A percentile compares a stretch with the other conserved stretches of the same genome.
phyloP scores from a whole-genome alignment of 352 stramenopile genomes.

The Phytophthora syringae region DNA sequence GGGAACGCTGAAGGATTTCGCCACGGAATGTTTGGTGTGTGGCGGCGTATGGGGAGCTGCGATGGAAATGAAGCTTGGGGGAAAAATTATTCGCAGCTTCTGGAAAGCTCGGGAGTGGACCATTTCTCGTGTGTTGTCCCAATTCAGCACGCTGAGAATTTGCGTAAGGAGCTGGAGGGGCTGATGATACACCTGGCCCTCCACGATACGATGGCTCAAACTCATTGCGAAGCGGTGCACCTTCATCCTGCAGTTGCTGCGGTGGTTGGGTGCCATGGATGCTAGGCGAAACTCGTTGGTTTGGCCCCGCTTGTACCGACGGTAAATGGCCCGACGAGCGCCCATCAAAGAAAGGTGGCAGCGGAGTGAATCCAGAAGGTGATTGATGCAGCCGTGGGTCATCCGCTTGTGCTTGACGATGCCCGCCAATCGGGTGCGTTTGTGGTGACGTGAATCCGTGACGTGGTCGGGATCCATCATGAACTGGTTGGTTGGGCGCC shows the following conservation, averaged over 20 bases:
- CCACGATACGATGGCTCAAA: constrained; percentile 30
- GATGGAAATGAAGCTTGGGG: constrained; percentile 24
- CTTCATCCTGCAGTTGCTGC: constrained; percentile 26
- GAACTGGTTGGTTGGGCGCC: constrained; percentile 13
- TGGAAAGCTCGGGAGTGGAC: constrained; percentile 11
- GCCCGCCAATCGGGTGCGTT: constrained; percentile 24
- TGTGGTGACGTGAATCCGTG: constrained; percentile 31
- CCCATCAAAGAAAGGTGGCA: constrained; percentile 27
- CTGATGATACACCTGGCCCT: constrained; percentile 1
- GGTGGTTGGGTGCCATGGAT: constrained; percentile 23
- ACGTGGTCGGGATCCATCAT: constrained; percentile 19
- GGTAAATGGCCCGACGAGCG: constrained; percentile 18
- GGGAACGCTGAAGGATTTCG: constrained; percentile 59
- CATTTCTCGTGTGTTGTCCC: constrained; percentile 23
- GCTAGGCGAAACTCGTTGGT: constrained; percentile 21
- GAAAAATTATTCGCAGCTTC: constrained; percentile 17
- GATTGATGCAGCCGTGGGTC: constrained; percentile 22
- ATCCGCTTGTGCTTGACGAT: constrained; percentile 23
- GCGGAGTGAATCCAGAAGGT: constrained; percentile 14
- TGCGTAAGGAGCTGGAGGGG: constrained; percentile 20
- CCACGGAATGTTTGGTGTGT: constrained; percentile 60
- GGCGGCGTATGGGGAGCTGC: constrained; percentile 30
- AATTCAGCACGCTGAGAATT: constrained; percentile 21
- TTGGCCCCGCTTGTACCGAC: constrained; percentile 1
- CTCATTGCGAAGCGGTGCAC: constrained; percentile 18